phyloP scores from a whole-genome alignment of 2,329 filamentous ascomycete species.

The Monosporascus sp. region DNA sequence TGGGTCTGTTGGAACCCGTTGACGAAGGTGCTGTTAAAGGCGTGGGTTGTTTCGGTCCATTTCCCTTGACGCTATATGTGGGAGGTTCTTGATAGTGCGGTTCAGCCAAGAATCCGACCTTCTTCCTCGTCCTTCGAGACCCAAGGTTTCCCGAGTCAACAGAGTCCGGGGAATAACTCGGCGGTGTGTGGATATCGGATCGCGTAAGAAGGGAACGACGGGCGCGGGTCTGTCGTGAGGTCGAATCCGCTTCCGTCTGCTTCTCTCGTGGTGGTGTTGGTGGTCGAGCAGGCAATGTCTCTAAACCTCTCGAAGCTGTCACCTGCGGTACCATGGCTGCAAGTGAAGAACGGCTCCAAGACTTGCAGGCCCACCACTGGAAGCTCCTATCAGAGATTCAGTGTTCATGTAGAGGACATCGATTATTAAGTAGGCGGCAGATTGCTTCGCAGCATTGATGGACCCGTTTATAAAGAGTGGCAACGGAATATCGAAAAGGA shows the following conservation, averaged over 20 bases:
- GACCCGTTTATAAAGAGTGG: not conserved
- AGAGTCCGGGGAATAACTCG: slow-evolving; percentile 41
- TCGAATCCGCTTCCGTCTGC: slow-evolving; percentile 31
- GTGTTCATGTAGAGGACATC: slow-evolving; percentile 14
- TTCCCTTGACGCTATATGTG: slow-evolving; percentile 36
- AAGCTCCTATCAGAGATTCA: slow-evolving; percentile 7
- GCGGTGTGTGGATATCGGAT: slow-evolving; percentile 46
- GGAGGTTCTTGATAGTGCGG: slow-evolving; percentile 54
- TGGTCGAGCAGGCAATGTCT: slow-evolving; percentile 52
- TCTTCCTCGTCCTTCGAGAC: slow-evolving; percentile 44
- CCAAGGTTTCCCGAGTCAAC: slow-evolving; percentile 37
- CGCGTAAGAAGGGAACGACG: slow-evolving; percentile 35
- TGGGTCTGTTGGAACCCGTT: slow-evolving; percentile 37
- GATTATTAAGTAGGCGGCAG: not conserved
- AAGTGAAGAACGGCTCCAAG: slow-evolving; percentile 13
- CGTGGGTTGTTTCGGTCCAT: slow-evolving; percentile 31
- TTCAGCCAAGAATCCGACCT: slow-evolving; percentile 52
- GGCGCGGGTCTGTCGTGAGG: slow-evolving; percentile 29
- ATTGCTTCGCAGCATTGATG: too few relatives aligned
- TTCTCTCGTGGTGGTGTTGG: slow-evolving; percentile 63
- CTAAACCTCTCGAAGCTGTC: slow-evolving; percentile 37
- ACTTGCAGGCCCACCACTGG: slow-evolving; percentile 21
- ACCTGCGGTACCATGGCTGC: slow-evolving; percentile 36
- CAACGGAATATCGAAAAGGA: not conserved
- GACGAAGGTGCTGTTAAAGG: slow-evolving; percentile 36